Base-by-base conservation (phyloP, 2,329 filamentous ascomycete species). In the Daldinia eschscholtzii region DNA sequence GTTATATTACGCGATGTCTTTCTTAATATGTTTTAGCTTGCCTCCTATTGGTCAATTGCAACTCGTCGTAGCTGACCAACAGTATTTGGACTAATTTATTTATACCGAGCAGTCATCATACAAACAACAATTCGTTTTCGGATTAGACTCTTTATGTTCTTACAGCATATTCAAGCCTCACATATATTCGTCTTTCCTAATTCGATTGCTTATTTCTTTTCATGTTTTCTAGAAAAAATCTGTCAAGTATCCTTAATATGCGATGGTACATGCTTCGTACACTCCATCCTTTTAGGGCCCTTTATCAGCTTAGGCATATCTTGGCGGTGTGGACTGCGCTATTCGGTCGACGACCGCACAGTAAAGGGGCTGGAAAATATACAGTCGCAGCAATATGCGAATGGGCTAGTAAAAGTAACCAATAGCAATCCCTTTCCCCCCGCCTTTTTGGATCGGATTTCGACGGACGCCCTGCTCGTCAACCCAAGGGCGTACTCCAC, bases 401-500 rank as follows among this genome's bases (percentile, higher is more conserved):
- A 33, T 61, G 53, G 44, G 33, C 20, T 55, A 39, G 65, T 33
- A 37, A 55, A 58, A 53, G 9, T n/a, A 59, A 26, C 69, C 63
- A 71, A 71, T 71, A 18, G 48, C 28, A 60, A 9, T 41, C 15
- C 53, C 44, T 56, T 50, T 18, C 53, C 50, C 65, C 65, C 68
- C 68, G 63, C 70, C 68, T 64, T 70, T 67, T 37, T 33, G 26
- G 26, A 18, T 15, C 26, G 46, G 46, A 50, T 50, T 53, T 66
- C 67, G 65, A 67, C 64, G 65, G 58, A 67, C 72, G 74, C 74
- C 73, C 74, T 76, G 70, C 75, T 73, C 74, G 79, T 81, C 79
- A 80, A 79, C 61, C 70, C 73, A 81, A 81, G 80, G 80, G 80
- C 80, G 74, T 57, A 73, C 77, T 76, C 80, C 77, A 80, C 79